These are phyloP conservation scores for Periglandula ipomoeae DNA, from an alignment of 2,329 filamentous ascomycete species.

Conservation along the genomic window DNA sequence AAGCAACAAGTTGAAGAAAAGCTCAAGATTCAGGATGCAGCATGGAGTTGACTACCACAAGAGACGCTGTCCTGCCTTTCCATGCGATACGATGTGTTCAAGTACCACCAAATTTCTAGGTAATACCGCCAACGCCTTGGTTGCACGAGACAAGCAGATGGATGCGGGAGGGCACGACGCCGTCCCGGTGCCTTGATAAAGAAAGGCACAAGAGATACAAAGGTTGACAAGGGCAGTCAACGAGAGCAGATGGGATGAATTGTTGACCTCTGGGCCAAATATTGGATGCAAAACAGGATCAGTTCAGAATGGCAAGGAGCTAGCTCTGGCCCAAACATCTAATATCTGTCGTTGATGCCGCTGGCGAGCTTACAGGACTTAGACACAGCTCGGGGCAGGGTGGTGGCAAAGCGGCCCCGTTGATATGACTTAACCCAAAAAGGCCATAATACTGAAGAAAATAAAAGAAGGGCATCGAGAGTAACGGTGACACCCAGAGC, in stretches of 20 bases:
- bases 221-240: neutral
- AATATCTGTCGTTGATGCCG: neutral
- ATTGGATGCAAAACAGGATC: neutral
- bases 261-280: neutral
- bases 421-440: neutral
- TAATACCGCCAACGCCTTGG: conserved; percentile 37
- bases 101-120: conserved; percentile 21
- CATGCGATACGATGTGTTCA: conserved; percentile 22
- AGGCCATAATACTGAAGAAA: conserved; percentile 1
- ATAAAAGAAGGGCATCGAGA: neutral
- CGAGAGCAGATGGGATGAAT: neutral
- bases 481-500: conserved; percentile 8
- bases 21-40: conserved; percentile 5
- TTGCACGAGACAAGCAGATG: conserved; percentile 26
- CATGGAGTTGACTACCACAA: conserved; percentile 18
- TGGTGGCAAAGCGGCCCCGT: conserved; percentile 2
- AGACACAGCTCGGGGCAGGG: conserved; percentile 2
- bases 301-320: no score
- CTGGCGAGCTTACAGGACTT: neutral
- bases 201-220: conserved; percentile 1
- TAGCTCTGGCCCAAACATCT: neutral
- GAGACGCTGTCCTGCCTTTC: conserved; percentile 27
- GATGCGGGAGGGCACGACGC: conserved; percentile 6
- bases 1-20: conserved; percentile 9
- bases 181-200: conserved; percentile 7